Evolutionary conservation across 1,284 basidiomycete species (phyloP), one percentile per base, ranked within the genome.

Genomic region (Malassezia obtusa): DNA sequence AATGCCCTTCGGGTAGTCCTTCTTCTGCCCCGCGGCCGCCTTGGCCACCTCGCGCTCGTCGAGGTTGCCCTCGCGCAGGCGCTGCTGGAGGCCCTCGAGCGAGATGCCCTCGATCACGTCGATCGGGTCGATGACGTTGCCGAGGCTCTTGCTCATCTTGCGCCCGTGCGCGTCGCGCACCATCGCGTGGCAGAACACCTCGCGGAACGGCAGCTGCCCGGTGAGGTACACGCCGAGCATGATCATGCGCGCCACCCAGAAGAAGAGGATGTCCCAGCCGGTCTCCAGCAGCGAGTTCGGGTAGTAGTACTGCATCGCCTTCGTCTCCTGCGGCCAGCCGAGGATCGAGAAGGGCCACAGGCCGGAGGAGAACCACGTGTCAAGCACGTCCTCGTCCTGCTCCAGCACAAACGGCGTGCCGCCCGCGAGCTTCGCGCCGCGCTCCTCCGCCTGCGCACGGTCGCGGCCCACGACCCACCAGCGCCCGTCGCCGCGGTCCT

Each of bases 231-330:
- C 79, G 50, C 94, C 92, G 35, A 98, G 84, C 75, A 99, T 80
- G 55, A 88, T 91, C 94, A 98, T 99, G 46, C 91, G 84, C 7
- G 94, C 91, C 19, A 98, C 91, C 94, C 94, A 98, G 83, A 98
- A 96, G 81, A 94, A 94, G 32, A 98, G 77, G 66, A 96, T 98
- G 66, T 98, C 94, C 91, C 94, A 98, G 43, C 94, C 94, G 0
- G 94, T 98, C 77, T 98, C 94, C 41, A 96, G 82, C 43, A 98
- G 68, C 19, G 84, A 83, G 9, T 88, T 79, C 0, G 94, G 94
- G 76, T 92, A 98, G 78, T 87, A 98, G 50, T 79, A 54, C 56
- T 67, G 60, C 49, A 73, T 25, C 49, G 68, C 68, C 17, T 62
- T 49, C 14, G 70, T 68, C 61, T 68, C 57, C 19, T 89, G 80